Evolutionary conservation across 108 stramenopile genomes (phyloP), one percentile per base, ranked within the genome.

Genomic region (Pseudonitzschia pungens): DNA sequence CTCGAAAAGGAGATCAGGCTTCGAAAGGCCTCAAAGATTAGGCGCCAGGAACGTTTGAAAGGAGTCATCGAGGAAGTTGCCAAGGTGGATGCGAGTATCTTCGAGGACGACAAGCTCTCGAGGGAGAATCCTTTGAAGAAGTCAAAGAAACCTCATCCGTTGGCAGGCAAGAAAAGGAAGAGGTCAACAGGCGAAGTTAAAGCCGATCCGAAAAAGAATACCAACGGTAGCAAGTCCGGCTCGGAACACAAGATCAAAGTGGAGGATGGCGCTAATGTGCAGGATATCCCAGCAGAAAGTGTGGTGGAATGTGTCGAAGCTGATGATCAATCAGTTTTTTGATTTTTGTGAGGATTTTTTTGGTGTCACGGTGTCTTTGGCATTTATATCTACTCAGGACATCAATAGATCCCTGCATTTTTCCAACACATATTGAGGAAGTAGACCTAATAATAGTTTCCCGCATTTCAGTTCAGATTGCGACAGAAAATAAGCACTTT

Each of bases 91-190:
- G 59, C 69, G 26, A 56, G 44, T 12, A 78, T 80, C 21, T 10
- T 42, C 11, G 70, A 52, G 26, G 74, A 80, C 40, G 83, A 84
- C 59, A 51, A 71, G 28, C 29, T 64, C 4, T 76, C 83, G 1
- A 66, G 83, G 14, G 67, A 71, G 67, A 84, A 84, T 40, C 79
- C 73, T 14, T 69, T 80, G 41, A 74, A 76, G 50, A 80, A 77
- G 33, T 63, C 63, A 26, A 78, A 75, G 36, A 72, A 51, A 20
- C 59, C 27, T 18, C 59, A 53, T 18, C 60, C 26, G 6, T 43
- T 36, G 66, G 54, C 74, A 6, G 41, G 53, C 15, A 66, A 41
- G 33, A 44, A 44, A 57, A 29, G 66, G 18, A 59, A 62, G 33
- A 12, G 60, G 8, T 26, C 54, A 22, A 55, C 12, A 24, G 54